These are phyloP conservation scores for Balansia obtecta DNA, from an alignment of 2,329 filamentous ascomycete species.

Conservation along the genomic window DNA sequence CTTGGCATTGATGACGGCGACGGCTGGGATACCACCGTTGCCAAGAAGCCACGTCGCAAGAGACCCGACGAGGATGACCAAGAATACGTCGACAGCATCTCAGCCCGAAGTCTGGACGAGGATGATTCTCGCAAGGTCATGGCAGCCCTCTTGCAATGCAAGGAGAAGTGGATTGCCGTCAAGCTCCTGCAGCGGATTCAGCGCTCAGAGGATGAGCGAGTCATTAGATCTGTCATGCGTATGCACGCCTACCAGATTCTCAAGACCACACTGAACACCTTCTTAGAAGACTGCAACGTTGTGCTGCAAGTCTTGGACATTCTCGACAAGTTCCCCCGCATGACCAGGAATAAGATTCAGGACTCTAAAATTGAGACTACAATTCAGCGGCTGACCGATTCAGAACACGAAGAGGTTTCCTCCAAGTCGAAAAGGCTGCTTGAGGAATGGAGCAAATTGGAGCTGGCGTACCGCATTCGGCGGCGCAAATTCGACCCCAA, in stretches of 20 bases:
- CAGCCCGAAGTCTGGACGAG: constrained; percentile 67
- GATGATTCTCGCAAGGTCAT: constrained; percentile 86
- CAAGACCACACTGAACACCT: constrained; percentile 73
- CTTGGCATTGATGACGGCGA: constrained; percentile 89
- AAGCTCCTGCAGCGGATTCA: constrained; percentile 87
- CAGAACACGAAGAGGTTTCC: constrained; percentile 63
- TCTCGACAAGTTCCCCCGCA: constrained; percentile 72
- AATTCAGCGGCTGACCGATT: constrained; percentile 54
- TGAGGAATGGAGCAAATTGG: constrained; percentile 77
- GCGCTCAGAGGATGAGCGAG: constrained; percentile 71
- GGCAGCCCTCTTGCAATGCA: constrained; percentile 93
- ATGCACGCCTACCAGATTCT: constrained; percentile 97
- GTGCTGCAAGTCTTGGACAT: constrained; percentile 83
- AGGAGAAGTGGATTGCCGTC: constrained; percentile 98
- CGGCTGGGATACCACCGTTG: constrained; percentile 80
- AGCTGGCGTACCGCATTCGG: constrained; percentile 85
- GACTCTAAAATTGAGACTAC: constrained; percentile 89
- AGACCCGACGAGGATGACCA: constrained; percentile 85
- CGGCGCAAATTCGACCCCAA: constrained; percentile 74
- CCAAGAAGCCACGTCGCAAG: constrained; percentile 88
- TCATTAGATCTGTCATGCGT: constrained; percentile 77
- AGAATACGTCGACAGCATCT: constrained; percentile 84
- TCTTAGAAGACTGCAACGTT: constrained; percentile 81
- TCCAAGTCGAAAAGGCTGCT: constrained; percentile 59
- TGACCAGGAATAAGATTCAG: constrained; percentile 93